Conservation (phyloP, 148 eudicot species). For the Talinum fruticosum region DNA sequence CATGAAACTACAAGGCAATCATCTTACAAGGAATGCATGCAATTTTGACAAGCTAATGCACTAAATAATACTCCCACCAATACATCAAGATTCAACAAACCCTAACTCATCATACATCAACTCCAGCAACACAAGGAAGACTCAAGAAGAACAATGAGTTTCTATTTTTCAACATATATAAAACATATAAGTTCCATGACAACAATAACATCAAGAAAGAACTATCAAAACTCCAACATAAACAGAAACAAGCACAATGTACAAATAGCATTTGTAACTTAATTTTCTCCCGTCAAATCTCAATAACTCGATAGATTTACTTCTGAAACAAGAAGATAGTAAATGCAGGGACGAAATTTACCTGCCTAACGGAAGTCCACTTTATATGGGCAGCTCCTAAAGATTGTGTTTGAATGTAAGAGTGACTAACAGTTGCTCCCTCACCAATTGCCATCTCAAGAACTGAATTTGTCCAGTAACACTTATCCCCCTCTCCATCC, state of each 20-base stretch:
- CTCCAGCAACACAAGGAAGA: background rate
- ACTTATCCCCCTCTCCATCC: constrained; percentile 49
- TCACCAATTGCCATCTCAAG: constrained; percentile 67
- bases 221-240: background rate
- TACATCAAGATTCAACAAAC: background rate
- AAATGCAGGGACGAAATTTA: constrained; percentile 17
- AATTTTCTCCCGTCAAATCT: background rate
- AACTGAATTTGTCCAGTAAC: constrained; percentile 91
- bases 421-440: constrained; percentile 73
- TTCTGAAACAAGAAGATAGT: background rate
- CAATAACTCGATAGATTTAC: background rate
- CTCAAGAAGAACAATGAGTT: background rate
- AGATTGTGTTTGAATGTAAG: constrained; percentile 84
- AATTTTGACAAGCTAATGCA: background rate
- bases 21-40: background rate
- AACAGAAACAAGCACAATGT: background rate
- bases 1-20: background rate
- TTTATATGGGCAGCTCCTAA: constrained; percentile 82
- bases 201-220: background rate
- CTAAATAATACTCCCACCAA: too few relatives aligned
- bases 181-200: background rate
- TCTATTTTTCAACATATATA: background rate
- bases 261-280: background rate
- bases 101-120: background rate
- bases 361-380: constrained; percentile 93